These are phyloP conservation scores for Apiotrichum sp. DNA, from an alignment of 1,284 basidiomycete genomes.

Conservation along the genomic window DNA sequence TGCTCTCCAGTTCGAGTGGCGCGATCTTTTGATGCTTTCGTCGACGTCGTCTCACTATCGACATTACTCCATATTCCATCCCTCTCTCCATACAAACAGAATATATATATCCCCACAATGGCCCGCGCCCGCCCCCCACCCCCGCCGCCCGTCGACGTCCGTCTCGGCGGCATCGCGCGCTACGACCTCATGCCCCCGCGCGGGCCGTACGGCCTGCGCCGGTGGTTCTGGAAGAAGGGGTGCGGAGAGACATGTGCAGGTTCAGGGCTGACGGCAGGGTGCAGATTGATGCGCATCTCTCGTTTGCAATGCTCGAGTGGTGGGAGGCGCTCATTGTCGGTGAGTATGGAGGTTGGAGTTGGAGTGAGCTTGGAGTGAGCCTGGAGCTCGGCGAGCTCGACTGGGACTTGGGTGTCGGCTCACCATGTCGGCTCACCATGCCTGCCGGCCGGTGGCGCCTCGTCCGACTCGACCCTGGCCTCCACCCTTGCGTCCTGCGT, in stretches of 20 bases:
- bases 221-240: slow-evolving; percentile 28
- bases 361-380: too few relatives aligned
- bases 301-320: slow-evolving; percentile 43
- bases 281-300: slow-evolving; percentile 38
- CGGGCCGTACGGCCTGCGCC: slow-evolving; percentile 17
- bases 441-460: background rate
- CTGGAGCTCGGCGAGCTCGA: too few relatives aligned
- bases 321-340: slow-evolving; percentile 44
- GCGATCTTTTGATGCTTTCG: too few relatives aligned
- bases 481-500: background rate
- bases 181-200: slow-evolving; percentile 14
- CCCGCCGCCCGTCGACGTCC: slow-evolving; percentile 16
- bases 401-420: background rate
- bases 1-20: too few relatives aligned
- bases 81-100: background rate
- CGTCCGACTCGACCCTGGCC: background rate
- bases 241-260: slow-evolving; percentile 9
- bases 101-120: slow-evolving; percentile 18
- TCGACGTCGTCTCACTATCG: background rate
- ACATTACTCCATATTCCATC: background rate
- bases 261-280: slow-evolving; percentile 23
- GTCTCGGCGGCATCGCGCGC: slow-evolving; percentile 15
- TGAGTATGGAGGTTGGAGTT: slow-evolving; percentile 19
- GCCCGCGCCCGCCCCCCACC: slow-evolving; percentile 20
- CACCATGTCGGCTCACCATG: too few relatives aligned